These are phyloP conservation scores for Lepiota brunneoincarnata DNA, from an alignment of 768 basidiomycete genomes.

Conservation along the genomic window DNA sequence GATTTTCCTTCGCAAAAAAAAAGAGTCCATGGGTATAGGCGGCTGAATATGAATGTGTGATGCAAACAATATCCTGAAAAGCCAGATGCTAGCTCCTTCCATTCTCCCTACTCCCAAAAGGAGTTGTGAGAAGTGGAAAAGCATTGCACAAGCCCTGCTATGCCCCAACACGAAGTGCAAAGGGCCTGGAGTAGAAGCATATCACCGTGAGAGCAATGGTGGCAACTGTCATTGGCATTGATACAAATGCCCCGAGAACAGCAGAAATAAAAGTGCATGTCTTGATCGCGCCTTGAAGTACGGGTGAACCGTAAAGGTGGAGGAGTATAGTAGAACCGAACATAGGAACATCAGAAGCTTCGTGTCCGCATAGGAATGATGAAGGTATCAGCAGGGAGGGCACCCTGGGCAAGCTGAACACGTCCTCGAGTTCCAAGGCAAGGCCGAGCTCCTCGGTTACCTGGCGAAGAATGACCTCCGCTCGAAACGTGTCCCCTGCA, in stretches of 20 bases:
- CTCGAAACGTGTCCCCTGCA: slow-evolving; percentile 2
- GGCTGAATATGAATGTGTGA: not conserved
- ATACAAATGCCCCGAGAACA: slow-evolving; percentile 18
- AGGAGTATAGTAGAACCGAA: not conserved
- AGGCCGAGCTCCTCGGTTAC: slow-evolving; percentile 4
- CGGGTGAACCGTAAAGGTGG: slow-evolving; percentile 1
- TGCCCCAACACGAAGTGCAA: slow-evolving; percentile 32
- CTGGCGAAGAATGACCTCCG: slow-evolving; percentile 10
- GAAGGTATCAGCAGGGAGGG: not conserved
- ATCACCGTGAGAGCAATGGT: slow-evolving; percentile 35
- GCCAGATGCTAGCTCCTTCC: not conserved
- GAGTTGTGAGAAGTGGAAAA: not conserved
- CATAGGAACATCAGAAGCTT: not conserved
- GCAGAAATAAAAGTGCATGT: slow-evolving; percentile 6
- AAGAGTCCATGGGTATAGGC: not conserved
- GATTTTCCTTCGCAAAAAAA: not conserved
- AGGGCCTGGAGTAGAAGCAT: slow-evolving; percentile 38
- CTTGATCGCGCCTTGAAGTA: not conserved
- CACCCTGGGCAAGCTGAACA: slow-evolving; percentile 9
- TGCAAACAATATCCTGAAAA: no score
- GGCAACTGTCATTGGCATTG: slow-evolving; percentile 33
- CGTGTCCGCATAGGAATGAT: not conserved
- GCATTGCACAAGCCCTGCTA: slow-evolving; percentile 1
- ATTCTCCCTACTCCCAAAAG: not conserved
- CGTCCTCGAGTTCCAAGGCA: slow-evolving; percentile 5